These are phyloP conservation scores for Selaginella moellendorffii DNA, from an alignment of 75 land plant species.

Conservation along the genomic window DNA sequence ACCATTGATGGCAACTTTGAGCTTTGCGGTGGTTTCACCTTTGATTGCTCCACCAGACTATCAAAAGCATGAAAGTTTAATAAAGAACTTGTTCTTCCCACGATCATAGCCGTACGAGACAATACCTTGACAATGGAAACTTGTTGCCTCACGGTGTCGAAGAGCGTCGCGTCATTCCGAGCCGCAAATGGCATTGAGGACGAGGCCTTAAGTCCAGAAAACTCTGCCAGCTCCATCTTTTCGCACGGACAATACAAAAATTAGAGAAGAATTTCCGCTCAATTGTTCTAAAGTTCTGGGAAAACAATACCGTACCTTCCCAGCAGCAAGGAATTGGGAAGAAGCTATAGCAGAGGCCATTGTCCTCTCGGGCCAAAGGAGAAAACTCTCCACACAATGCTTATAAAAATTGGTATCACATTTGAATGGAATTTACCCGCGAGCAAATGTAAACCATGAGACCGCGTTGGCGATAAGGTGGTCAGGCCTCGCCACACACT, in stretches of 20 bases:
- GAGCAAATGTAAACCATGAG: not conserved
- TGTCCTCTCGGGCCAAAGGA: not conserved
- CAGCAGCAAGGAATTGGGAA: not conserved
- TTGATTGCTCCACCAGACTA: conserved; percentile 23
- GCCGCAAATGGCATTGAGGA: not conserved
- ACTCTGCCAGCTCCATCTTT: conserved; percentile 8
- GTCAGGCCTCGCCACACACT: not conserved
- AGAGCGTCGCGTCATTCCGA: not conserved
- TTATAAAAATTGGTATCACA: not conserved
- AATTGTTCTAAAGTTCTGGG: not conserved
- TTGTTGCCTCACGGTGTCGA: conserved; percentile 9
- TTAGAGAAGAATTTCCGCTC: not conserved
- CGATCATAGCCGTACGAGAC: not conserved
- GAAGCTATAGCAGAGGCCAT: conserved; percentile 5
- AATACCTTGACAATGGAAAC: conserved; percentile 9
- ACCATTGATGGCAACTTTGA: conserved; percentile 87
- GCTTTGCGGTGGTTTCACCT: conserved; percentile 56
- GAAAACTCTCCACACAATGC: not conserved
- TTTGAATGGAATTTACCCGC: not conserved
- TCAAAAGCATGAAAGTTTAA: conserved; percentile 22
- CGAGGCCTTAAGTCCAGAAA: conserved; percentile 11
- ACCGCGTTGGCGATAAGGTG: not conserved
- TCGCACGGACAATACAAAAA: not conserved
- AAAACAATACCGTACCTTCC: too few species aligned
- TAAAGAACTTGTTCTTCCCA: not conserved